Base-by-base conservation (phyloP, 768 basidiomycete species). In the Trametes cingulata region DNA sequence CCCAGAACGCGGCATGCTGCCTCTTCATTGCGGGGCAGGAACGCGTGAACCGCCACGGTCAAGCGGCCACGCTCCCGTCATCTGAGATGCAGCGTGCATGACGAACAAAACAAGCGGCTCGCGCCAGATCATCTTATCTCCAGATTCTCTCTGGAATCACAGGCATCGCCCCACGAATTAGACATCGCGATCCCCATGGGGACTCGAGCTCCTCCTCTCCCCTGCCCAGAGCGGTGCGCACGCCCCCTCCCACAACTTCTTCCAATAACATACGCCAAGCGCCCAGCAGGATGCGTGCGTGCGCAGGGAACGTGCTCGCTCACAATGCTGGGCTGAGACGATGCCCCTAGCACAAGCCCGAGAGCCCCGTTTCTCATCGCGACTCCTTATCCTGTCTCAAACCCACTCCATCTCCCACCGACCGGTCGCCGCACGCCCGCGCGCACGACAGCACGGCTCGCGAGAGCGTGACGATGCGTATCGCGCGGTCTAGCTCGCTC, bases 101-200 rank as follows among this genome's bases (percentile, higher is more conserved):
- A 56, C 63, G 58, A 51, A 35, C 57, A 22, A 15, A 51, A 35
- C 57, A 22, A 15, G 29, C 40, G 40, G 33, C 47, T 36, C 39
- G 33, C 58, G 56, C 49, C 49, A 41, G 54, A 52, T 52, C 33
- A 52, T 52, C 58, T 54, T 63, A 59, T 63, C 62, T 60, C 50
- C 56, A 56, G 58, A 58, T 51, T 46, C 39, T n/a, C 55, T 53
- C 52, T 43, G 20, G 33, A 58, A 63, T 63, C 62, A 63, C 56
- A 58, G 46, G 62, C 62, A 41, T 43, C 36, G 46, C 49, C 41
- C 27, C 25, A 36, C 58, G 22, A 39, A 52, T 46, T 52, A 52
- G 52, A 36, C 57, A 48, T 56, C n/a, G n/a, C n/a, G n/a, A n/a
- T n/a, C 58, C 63, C 63, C 63, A 60, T 56, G 63, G 63, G 63